Base-by-base conservation (phyloP, 2,329 filamentous ascomycete species). In the Fusarium ramigenum region DNA sequence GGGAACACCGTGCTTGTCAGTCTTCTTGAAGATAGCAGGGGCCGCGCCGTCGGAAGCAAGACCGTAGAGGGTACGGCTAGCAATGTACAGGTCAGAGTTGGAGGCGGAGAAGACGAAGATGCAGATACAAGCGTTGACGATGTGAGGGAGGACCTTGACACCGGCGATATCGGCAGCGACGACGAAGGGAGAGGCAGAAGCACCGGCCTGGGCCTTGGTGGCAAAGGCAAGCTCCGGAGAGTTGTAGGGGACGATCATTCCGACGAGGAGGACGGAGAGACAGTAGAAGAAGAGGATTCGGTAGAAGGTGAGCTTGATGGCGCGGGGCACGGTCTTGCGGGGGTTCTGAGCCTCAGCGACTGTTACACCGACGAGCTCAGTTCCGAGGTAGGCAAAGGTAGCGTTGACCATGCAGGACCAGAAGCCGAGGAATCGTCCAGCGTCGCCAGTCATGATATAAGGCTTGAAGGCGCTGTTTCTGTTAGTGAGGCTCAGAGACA, bases 241-340 rank as follows among this genome's bases (percentile, higher is more conserved):
- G 85, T 95, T 83, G 85, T 93, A 95, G 3, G 92, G 92, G 8
- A 96, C 91, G 58, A 92, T 86, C 87, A 94, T 93, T 78, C 93
- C 93, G 61, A 96, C 85, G 58, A 95, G 86, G 59, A 96, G 87
- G 40, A 95, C 92, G 28, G 89, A 91, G 66, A 94, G 82, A 77
- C 91, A 87, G 85, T 96, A 96, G 86, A 96, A 96, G 84, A 95
- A 85, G 74, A 94, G 83, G 80, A 96, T 95, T 65, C 93, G 93
- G 85, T 89, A 95, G 82, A 95, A 95, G 74, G 93, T 95, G 56
- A 94, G 87, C 80, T 91, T 92, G 85, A 95, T 95, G 60, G 93
- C 93, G 67, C 91, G 89, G 11, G 93, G 93, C 69, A 96, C 91
- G 21, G 91, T 93, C 80, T 89, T 90, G 79, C 93, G 90, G 2